Base-by-base conservation (phyloP, 176 grass and related monocot species). In the Carex littledalei region DNA sequence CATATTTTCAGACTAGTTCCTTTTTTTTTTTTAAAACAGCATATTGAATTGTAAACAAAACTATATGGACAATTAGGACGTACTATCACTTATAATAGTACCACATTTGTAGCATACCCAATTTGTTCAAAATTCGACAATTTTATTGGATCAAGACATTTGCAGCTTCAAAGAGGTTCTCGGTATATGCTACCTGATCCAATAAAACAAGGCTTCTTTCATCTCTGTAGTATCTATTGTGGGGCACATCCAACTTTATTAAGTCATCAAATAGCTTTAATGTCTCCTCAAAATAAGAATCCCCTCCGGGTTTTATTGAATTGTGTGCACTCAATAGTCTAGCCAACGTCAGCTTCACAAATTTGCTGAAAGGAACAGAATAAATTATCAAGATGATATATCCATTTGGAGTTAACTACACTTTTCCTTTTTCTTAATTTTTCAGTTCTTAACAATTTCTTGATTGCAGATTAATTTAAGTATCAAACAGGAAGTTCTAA, bases 191-290 rank as follows among this genome's bases (percentile, higher is more conserved):
- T 92, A 98, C 95, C 93, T 95, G 90, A 92, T 94, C 89, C 75
- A 98, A 86, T 73, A 90, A 59, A 84, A 94, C 88, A 84, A 98
- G 77, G 78, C 93, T 98, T 67, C 63, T 85, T 79, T 95, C 90
- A 79, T 98, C 95, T 86, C 91, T 89, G 56, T 95, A 98, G 81
- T 90, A 93, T 14, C 68, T 79, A 84, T 89, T 92, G 87, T 98
- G 95, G 69, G 91, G 89, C 59, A 88, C 89, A 88, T 98, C 87
- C 74, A 98, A 63, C 60, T 67, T 54, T 81, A 95, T 93, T 81
- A 95, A 92, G 54, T 90, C 95, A 89, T 81, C 88, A 67, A 90
- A 95, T 67, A 90, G 20, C 66, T 84, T 54, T 39, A 94, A 73
- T n/a, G 81, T 89, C 87, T 95, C 95, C 88, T 95, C 93, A 87